A percentile compares a stretch with the other conserved stretches of the same genome.
Conservation (phyloP, 768 basidiomycete genomes). For the Termitomyces sp. region DNA sequence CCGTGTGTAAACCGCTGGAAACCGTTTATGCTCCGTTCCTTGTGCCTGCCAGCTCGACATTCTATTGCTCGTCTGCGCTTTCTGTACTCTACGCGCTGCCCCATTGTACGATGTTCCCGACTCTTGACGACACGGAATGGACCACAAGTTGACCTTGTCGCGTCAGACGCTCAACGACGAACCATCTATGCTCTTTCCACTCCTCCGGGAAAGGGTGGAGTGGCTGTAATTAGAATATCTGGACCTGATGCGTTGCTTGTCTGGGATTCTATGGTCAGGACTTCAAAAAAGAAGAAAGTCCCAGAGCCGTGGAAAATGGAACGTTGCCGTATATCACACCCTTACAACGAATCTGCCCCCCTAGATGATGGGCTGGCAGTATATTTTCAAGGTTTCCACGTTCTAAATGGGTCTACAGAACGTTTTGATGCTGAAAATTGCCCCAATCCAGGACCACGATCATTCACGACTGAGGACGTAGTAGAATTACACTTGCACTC, state of each 20-base stretch:
- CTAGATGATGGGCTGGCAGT: constrained; percentile 81
- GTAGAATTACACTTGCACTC: constrained; percentile 87
- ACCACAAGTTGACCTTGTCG: constrained; percentile 12
- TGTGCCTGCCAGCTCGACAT: neutral
- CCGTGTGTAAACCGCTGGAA: too few species aligned
- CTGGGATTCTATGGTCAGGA: constrained; percentile 50
- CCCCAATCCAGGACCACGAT: constrained; percentile 52
- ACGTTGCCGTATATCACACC: constrained; percentile 64
- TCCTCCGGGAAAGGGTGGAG: constrained; percentile 79
- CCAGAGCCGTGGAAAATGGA: constrained; percentile 67
- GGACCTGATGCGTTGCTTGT: constrained; percentile 67
- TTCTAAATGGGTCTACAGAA: neutral
- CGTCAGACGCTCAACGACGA: constrained; percentile 48
- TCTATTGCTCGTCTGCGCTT: neutral
- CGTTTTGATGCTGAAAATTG: neutral
- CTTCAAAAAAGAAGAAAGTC: constrained; percentile 8
- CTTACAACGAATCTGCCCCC: constrained; percentile 42
- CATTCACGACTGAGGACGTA: constrained; percentile 80
- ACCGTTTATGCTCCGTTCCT: constrained; percentile 5
- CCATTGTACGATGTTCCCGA: neutral
- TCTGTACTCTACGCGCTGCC: neutral
- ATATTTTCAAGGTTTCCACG: constrained; percentile 65
- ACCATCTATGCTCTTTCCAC: constrained; percentile 90
- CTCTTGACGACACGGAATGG: neutral
- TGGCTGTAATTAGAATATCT: constrained; percentile 79